Percentiles rank a stretch among this genome's conserved stretches.
These are phyloP conservation scores for Calonectria henricotiae DNA, from an alignment of 2,329 filamentous ascomycete genomes.

Conservation along the genomic window DNA sequence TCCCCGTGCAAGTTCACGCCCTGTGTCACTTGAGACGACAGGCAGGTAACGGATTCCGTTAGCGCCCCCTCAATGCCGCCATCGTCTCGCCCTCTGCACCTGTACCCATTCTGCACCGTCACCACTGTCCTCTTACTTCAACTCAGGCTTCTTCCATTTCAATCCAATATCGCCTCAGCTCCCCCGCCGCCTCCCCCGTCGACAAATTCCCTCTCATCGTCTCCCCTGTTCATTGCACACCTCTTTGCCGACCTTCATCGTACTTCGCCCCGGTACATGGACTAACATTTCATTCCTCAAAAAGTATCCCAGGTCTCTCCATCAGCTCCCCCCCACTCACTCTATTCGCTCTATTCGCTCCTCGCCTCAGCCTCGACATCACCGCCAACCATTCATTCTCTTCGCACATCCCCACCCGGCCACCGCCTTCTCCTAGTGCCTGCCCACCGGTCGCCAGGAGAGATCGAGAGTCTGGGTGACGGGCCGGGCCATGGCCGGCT, in stretches of 20 bases:
- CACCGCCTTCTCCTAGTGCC: conserved; percentile 32
- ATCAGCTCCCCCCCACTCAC: conserved; percentile 43
- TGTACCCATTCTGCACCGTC: conserved; percentile 49
- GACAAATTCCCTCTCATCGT: conserved; percentile 16
- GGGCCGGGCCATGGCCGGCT: conserved; percentile 57
- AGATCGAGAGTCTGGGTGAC: conserved; percentile 40
- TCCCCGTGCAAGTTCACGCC: conserved; percentile 35
- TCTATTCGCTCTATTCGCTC: conserved; percentile 41
- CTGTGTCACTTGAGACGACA: conserved; percentile 41
- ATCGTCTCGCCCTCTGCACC: conserved; percentile 49
- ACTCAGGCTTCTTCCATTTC: conserved; percentile 42
- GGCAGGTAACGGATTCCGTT: conserved; percentile 51
- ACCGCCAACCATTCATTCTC: conserved; percentile 34
- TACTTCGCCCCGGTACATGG: conserved; percentile 44
- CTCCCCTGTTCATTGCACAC: conserved; percentile 27
- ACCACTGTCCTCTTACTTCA: conserved; percentile 45
- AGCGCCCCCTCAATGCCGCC: conserved; percentile 52
- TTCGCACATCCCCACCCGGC: conserved; percentile 39
- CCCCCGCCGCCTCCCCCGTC: conserved; percentile 13
- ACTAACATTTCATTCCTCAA: conserved; percentile 46
- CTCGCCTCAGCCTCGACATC: conserved; percentile 46
- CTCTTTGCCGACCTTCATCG: conserved; percentile 26
- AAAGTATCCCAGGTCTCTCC: conserved; percentile 42
- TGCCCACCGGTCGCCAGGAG: conserved; percentile 28
- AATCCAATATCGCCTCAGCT: conserved; percentile 24